phyloP scores from a whole-genome alignment of 306 rosid genomes.

The Malus asiatica region DNA sequence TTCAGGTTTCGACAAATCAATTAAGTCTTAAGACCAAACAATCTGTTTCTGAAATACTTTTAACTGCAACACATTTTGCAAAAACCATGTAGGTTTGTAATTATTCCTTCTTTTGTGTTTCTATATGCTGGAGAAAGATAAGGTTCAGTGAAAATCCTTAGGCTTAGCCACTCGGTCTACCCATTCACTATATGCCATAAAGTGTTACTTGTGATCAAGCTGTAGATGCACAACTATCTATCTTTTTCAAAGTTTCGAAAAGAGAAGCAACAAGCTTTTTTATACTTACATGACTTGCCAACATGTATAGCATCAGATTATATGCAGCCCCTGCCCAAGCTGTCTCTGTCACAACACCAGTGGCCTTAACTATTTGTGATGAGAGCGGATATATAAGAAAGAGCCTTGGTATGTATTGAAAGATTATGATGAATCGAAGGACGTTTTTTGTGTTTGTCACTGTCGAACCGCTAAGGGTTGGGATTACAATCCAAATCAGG shows the following conservation, averaged over 20 bases:
- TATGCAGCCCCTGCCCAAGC: slow-evolving; percentile 99
- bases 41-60: not conserved
- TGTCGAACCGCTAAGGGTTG: slow-evolving; percentile 72
- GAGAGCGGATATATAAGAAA: slow-evolving; percentile 81
- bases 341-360: slow-evolving; percentile 83
- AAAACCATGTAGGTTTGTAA: not conserved
- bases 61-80: not conserved
- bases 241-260: not conserved
- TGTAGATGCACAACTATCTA: not conserved
- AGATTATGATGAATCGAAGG: slow-evolving; percentile 65
- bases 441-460: slow-evolving; percentile 75
- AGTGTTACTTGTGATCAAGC: not conserved
- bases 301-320: slow-evolving; percentile 82
- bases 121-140: not conserved
- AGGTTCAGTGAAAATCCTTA: not conserved
- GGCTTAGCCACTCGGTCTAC: not conserved
- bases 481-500: slow-evolving; percentile 80
- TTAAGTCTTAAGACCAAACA: not conserved
- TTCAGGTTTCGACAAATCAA: not conserved
- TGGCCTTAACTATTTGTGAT: slow-evolving; percentile 72
- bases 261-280: not conserved
- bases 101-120: not conserved
- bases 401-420: slow-evolving; percentile 79
- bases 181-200: not conserved
- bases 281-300: slow-evolving; percentile 94